These are phyloP conservation scores for Retiboletus flavoniger DNA, from an alignment of 1,284 basidiomycete species.

Conservation along the genomic window DNA sequence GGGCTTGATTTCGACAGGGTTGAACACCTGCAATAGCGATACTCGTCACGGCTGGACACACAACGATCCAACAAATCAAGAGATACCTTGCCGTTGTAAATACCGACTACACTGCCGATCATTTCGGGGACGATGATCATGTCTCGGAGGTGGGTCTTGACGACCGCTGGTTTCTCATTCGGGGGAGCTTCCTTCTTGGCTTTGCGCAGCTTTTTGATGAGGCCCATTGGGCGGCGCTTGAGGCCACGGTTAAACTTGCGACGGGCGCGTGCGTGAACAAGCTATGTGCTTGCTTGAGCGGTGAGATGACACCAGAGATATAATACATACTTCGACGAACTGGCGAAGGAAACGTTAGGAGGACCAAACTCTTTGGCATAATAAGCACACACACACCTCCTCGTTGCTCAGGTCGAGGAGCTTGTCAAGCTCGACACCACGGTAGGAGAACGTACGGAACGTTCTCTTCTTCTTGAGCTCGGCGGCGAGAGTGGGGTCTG, in stretches of 20 bases:
- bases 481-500: conserved; percentile 86
- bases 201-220: conserved; percentile 99
- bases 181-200: conserved; percentile 98
- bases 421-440: conserved; percentile 95
- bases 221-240: conserved; percentile 97
- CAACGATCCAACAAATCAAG: background rate
- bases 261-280: conserved; percentile 98
- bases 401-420: conserved; percentile 96
- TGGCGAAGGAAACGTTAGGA: conserved; percentile 28
- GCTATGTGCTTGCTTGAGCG: conserved; percentile 43
- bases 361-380: background rate
- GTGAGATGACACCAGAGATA: conserved; percentile 6
- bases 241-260: conserved; percentile 99
- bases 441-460: conserved; percentile 99
- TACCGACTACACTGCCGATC: conserved; percentile 96
- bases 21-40: conserved; percentile 69
- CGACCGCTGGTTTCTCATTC: conserved; percentile 97
- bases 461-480: conserved; percentile 97
- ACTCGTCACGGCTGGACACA: conserved; percentile 1
- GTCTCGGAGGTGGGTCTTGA: conserved; percentile 99
- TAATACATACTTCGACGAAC: conserved; percentile 70
- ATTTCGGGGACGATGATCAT: conserved; percentile 99
- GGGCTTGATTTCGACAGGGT: conserved; percentile 98
- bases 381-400: conserved; percentile 59
- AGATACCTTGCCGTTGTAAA: conserved; percentile 94